Evolutionary conservation across 305 asterid genomes (phyloP).

Genomic region (Fraxinus platypoda): DNA sequence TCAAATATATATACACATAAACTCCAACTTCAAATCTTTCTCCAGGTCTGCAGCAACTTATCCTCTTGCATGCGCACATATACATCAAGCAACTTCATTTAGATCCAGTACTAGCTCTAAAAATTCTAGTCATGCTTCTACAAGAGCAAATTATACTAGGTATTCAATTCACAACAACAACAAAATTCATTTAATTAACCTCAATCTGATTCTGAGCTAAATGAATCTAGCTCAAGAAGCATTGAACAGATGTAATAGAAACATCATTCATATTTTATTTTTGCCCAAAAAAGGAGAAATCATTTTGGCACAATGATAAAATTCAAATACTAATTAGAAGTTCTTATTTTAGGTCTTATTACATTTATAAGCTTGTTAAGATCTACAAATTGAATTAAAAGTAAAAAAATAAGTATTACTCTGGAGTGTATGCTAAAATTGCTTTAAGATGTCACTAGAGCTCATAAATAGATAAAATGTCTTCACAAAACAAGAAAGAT

Average conservation of each 20-base stretch:
- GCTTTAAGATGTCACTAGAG: not conserved
- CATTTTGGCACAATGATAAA: not conserved
- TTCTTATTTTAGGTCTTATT: not conserved
- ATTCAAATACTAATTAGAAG: not conserved
- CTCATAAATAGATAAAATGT: not conserved
- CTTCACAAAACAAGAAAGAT: not conserved
- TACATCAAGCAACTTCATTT: not conserved
- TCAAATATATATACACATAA: not conserved
- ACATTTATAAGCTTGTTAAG: not conserved
- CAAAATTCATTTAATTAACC: not conserved
- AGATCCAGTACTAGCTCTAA: not conserved
- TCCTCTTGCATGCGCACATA: constrained; percentile 1
- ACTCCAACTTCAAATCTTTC: not conserved
- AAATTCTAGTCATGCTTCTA: not conserved
- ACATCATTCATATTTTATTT: not conserved
- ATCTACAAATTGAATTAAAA: not conserved
- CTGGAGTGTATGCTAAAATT: not conserved
- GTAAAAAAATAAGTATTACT: not conserved
- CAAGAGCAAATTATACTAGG: not conserved
- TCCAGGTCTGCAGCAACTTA: not conserved
- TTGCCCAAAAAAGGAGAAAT: not conserved
- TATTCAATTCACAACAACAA: not conserved
- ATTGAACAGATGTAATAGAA: not conserved
- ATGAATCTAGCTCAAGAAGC: not conserved
- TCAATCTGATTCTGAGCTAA: not conserved